Conservation (phyloP, 2,329 filamentous ascomycete species). For the Colletotrichum tropicale region DNA sequence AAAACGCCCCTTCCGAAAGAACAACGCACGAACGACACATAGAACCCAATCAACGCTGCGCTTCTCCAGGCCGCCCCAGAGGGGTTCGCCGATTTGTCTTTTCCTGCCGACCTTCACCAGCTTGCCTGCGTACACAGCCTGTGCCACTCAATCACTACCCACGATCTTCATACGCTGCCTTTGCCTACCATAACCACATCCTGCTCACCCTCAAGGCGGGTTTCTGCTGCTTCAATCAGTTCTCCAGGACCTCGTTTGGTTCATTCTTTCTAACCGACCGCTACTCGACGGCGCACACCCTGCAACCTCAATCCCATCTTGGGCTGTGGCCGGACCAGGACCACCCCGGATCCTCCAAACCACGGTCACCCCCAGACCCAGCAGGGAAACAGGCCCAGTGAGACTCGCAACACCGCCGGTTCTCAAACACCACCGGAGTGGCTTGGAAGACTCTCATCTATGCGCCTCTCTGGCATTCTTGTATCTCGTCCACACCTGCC, state of each 20-base stretch:
- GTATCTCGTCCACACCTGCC: not conserved
- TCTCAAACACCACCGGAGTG: constrained; percentile 20
- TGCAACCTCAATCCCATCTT: constrained; percentile 6
- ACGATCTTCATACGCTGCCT: not conserved
- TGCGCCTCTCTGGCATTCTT: not conserved
- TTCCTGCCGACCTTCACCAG: not conserved
- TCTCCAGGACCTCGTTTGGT: not conserved
- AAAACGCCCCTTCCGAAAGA: not conserved
- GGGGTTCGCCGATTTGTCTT: not conserved
- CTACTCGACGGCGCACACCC: not conserved
- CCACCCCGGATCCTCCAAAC: constrained; percentile 8
- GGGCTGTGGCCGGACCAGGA: not conserved
- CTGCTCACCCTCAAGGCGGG: not conserved
- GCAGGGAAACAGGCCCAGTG: constrained; percentile 17
- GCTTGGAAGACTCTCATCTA: constrained; percentile 21
- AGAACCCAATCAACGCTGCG: not conserved
- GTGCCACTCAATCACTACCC: not conserved
- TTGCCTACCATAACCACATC: not conserved
- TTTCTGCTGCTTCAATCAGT: not conserved
- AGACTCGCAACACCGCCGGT: constrained; percentile 13
- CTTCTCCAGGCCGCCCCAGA: not conserved
- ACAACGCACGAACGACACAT: not conserved
- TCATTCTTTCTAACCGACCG: not conserved
- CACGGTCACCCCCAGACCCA: constrained; percentile 11
- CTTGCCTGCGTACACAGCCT: not conserved